Evolutionary conservation across 73 alveolate genomes (phyloP).

Genomic region (Symbiodinium pilosum): DNA sequence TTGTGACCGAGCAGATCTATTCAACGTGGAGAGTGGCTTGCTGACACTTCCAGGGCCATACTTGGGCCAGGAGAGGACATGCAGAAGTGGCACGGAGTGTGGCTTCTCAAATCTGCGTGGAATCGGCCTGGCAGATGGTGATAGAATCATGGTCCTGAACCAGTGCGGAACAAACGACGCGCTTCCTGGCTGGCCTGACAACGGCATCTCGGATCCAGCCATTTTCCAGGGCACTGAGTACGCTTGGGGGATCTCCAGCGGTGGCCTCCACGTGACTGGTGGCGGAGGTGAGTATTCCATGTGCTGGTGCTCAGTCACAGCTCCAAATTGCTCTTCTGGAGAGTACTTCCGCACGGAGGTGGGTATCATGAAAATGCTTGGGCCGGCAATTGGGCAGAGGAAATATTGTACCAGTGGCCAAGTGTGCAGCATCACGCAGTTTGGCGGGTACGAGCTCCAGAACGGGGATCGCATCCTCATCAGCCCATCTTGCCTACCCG

Average conservation of each 20-base stretch:
- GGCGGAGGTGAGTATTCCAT: conserved; percentile 80
- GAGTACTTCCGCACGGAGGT: conserved; percentile 79
- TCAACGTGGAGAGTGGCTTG: conserved; percentile 63
- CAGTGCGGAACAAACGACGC: conserved; percentile 3
- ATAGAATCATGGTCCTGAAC: conserved; percentile 60
- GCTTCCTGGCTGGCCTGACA: conserved; percentile 56
- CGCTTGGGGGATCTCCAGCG: conserved; percentile 81
- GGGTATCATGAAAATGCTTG: conserved; percentile 61
- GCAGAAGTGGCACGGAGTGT: conserved; percentile 74
- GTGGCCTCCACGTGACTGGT: conserved; percentile 65
- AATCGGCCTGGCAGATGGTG: conserved; percentile 37
- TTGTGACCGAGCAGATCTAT: conserved; percentile 55
- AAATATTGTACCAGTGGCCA: conserved; percentile 59
- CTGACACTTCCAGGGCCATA: conserved; percentile 54
- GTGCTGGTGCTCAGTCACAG: conserved; percentile 61
- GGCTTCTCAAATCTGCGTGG: conserved; percentile 43
- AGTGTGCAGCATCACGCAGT: conserved; percentile 44
- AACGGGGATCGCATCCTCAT: conserved; percentile 60
- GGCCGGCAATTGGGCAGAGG: conserved; percentile 76
- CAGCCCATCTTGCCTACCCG: conserved; percentile 50
- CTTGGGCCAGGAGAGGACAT: conserved; percentile 45
- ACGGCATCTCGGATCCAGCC: conserved; percentile 54
- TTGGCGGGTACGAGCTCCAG: conserved; percentile 74
- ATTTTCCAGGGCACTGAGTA: conserved; percentile 54
- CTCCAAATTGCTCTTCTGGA: conserved; percentile 58